These are phyloP conservation scores for Orbilia javanica DNA, from an alignment of 2,329 filamentous ascomycete species.

Conservation along the genomic window DNA sequence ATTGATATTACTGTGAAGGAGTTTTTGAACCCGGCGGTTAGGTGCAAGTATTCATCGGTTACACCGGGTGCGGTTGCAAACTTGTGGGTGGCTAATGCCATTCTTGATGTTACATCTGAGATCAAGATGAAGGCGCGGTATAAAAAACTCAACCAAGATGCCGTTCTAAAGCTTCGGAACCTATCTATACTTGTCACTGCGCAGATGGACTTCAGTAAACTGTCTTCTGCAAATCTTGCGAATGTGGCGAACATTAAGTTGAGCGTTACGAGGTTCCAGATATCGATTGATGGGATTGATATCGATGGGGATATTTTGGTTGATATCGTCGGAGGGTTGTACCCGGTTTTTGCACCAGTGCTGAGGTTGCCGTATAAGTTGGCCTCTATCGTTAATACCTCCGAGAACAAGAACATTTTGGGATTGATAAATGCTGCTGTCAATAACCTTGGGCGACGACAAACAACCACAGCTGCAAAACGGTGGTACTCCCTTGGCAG, in stretches of 20 bases:
- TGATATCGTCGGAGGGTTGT: conserved; percentile 41
- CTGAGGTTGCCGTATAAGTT: conserved; percentile 48
- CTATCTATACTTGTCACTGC: conserved; percentile 32
- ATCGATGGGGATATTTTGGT: conserved; percentile 49
- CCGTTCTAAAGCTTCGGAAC: conserved; percentile 13
- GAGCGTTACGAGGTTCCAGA: conserved; percentile 38
- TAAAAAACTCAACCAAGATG: conserved; percentile 43
- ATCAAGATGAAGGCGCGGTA: conserved; percentile 30
- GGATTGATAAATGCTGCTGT: conserved; percentile 12
- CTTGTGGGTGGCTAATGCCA: conserved; percentile 30
- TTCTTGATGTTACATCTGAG: conserved; percentile 39
- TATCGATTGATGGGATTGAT: conserved; percentile 24
- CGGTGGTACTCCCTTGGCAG: not conserved
- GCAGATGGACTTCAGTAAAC: conserved; percentile 22
- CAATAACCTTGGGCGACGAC: not conserved
- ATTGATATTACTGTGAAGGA: conserved; percentile 50
- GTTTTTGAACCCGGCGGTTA: conserved; percentile 22
- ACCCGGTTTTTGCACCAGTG: conserved; percentile 36
- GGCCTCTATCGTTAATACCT: conserved; percentile 41
- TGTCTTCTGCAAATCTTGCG: conserved; percentile 3
- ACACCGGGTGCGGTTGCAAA: not conserved
- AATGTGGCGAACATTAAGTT: conserved; percentile 25
- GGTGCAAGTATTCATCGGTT: conserved; percentile 45
- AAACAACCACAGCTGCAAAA: not conserved
- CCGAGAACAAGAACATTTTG: conserved; percentile 43